Evolutionary conservation across 1,284 basidiomycete genomes (phyloP), one percentile per base, ranked within the genome.

Genomic region (Ceratobasidium papillatum): DNA sequence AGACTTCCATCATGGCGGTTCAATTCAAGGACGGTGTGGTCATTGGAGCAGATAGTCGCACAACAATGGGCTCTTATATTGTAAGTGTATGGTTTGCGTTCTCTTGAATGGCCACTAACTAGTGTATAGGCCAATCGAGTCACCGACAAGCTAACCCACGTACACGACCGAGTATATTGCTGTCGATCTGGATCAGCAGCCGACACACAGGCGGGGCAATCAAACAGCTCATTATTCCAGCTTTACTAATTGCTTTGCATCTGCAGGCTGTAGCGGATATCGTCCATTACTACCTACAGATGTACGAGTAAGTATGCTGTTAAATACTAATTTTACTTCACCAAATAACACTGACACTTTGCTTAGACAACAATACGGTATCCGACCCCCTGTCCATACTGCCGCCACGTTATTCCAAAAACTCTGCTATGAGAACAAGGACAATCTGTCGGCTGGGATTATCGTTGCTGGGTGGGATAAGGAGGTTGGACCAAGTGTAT

Each of bases 1-100:
- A 96, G 93, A 99, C 97, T 73, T 99, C 97, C 62, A 99, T 99
- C 83, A 99, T 99, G 98, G 97, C 97, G 69, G 97, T 99, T 78
- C 94, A 96, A 79, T 99, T 99, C 85, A 88, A 95, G 54, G 91
- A 90, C 51, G 97, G 97, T 64, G 97, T 99, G 74, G 91, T 99
- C 78, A 91, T 99, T 76, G 98, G 98, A 47, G 97, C 97, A 78
- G 97, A 99, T 84, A 94, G 93, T 86, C 89, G 98, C 75, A 99
- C 98, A 76, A 99, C 98, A 0, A 98, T 94, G 51, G 98, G 97
- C 76, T 91, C 91, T 82, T 99, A 99, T 85, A 98, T 99, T 81
- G 95, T 95, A 80, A 77, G 91, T 80, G 30, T 11, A n/a, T 34
- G 14, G 43, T 19, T 27, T 49, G 34, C 2, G 25, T 32, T 14